A percentile compares a stretch with the other conserved stretches of the same genome.
These are phyloP conservation scores for Backusella liffmaniae DNA, from an alignment of 192 early-diverging fungal species.

Conservation along the genomic window DNA sequence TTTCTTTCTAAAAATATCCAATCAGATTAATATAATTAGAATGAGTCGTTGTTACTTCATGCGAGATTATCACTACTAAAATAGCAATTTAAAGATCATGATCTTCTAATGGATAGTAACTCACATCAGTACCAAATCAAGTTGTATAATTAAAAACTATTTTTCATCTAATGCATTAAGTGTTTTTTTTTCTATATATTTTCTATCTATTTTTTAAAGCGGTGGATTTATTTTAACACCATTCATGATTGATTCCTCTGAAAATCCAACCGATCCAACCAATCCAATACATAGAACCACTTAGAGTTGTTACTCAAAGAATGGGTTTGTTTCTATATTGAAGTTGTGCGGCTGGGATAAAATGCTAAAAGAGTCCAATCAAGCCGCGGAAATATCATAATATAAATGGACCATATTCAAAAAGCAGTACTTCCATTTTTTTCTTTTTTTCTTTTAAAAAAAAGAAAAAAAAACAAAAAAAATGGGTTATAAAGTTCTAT, in stretches of 20 bases:
- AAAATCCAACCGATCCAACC: not conserved
- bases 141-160: not conserved
- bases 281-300: not conserved
- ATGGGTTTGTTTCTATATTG: not conserved
- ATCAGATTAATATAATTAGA: not conserved
- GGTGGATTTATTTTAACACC: not conserved
- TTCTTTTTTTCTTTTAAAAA: not conserved
- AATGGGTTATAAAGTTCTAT: not conserved
- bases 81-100: constrained; percentile 12
- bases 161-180: not conserved
- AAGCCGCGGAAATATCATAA: not conserved
- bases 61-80: constrained; percentile 23
- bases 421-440: not conserved
- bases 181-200: not conserved
- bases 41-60: constrained; percentile 15
- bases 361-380: not conserved
- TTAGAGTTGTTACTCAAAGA: not conserved
- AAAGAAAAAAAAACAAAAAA: not conserved
- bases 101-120: not conserved
- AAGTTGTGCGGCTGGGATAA: not conserved
- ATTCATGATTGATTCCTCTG: not conserved
- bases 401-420: not conserved
- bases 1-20: not conserved
- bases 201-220: not conserved
- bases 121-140: not conserved